Evolutionary conservation across 2,329 filamentous ascomycete species (phyloP).

Genomic region (Pseudocercospora eumusae): DNA sequence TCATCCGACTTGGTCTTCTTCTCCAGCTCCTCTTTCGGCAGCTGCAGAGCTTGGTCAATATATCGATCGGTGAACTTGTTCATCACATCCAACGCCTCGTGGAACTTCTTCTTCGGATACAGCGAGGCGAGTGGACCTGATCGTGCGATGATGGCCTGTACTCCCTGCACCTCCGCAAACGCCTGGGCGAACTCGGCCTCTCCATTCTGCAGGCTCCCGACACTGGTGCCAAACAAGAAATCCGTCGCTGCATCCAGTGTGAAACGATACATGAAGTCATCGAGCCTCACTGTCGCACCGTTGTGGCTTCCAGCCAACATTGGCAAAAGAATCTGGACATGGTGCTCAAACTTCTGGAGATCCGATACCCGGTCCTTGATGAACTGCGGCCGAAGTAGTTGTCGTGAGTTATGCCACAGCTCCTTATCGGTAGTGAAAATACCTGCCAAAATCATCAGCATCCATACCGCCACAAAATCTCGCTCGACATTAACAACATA

Average conservation of each 20-base stretch:
- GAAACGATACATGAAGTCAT: slow-evolving; percentile 78
- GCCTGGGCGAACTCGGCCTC: slow-evolving; percentile 73
- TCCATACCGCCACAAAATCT: slow-evolving; percentile 10
- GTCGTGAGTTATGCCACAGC: slow-evolving; percentile 76
- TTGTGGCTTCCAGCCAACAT: slow-evolving; percentile 52
- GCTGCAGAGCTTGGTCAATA: slow-evolving; percentile 70
- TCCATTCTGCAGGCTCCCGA: slow-evolving; percentile 61
- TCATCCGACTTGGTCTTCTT: slow-evolving; percentile 70
- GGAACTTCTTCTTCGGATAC: slow-evolving; percentile 67
- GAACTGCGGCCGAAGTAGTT: slow-evolving; percentile 83
- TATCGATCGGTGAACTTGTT: slow-evolving; percentile 76
- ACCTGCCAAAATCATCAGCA: slow-evolving; percentile 36
- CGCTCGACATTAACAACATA: slow-evolving; percentile 56
- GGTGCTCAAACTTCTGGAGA: slow-evolving; percentile 75
- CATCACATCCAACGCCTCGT: slow-evolving; percentile 64
- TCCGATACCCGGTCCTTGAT: slow-evolving; percentile 81
- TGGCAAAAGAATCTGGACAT: slow-evolving; percentile 71
- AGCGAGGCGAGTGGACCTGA: slow-evolving; percentile 59
- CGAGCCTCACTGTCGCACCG: slow-evolving; percentile 65
- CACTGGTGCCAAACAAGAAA: slow-evolving; percentile 77
- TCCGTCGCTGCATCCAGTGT: slow-evolving; percentile 85
- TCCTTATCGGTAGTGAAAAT: slow-evolving; percentile 74
- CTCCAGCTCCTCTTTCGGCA: slow-evolving; percentile 71
- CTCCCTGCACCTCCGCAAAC: slow-evolving; percentile 75
- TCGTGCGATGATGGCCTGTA: slow-evolving; percentile 68